Conservation (phyloP, 352 stramenopile genomes). For the Phytophthora sojae region DNA sequence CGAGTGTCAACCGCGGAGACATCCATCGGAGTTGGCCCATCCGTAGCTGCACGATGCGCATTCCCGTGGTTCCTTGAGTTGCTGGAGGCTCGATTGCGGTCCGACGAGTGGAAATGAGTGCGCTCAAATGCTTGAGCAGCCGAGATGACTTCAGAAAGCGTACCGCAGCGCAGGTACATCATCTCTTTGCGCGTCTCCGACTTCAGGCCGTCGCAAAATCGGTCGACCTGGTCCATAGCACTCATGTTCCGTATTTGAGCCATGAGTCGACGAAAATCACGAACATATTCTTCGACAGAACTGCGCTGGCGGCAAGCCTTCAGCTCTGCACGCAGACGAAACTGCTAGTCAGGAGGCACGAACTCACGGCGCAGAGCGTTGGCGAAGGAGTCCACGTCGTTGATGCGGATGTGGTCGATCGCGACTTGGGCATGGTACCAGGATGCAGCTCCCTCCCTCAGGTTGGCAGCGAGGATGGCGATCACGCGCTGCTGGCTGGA, state of each 20-base stretch:
- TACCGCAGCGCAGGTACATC: not conserved
- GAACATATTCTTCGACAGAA: not conserved
- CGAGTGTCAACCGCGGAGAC: not conserved
- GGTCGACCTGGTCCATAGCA: not conserved
- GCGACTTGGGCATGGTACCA: slow-evolving; percentile 1
- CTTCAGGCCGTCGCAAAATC: not conserved
- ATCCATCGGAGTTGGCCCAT: not conserved
- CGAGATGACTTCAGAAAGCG: not conserved
- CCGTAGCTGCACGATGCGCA: not conserved
- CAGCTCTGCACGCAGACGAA: not conserved
- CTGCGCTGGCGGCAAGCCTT: not conserved
- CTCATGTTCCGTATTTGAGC: not conserved
- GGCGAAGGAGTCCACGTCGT: not conserved
- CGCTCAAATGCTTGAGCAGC: not conserved
- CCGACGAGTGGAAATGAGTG: not conserved
- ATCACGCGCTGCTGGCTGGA: not conserved
- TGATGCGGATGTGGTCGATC: slow-evolving; percentile 1
- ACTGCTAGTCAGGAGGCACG: not conserved
- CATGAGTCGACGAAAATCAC: not conserved
- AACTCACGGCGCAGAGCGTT: not conserved
- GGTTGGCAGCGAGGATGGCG: not conserved
- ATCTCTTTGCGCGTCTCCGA: not conserved
- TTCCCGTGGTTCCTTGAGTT: not conserved
- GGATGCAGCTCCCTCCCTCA: not conserved
- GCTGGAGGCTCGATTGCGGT: not conserved